Conservation (phyloP, 1,284 basidiomycete species). For the Sphagnurus paluster region DNA sequence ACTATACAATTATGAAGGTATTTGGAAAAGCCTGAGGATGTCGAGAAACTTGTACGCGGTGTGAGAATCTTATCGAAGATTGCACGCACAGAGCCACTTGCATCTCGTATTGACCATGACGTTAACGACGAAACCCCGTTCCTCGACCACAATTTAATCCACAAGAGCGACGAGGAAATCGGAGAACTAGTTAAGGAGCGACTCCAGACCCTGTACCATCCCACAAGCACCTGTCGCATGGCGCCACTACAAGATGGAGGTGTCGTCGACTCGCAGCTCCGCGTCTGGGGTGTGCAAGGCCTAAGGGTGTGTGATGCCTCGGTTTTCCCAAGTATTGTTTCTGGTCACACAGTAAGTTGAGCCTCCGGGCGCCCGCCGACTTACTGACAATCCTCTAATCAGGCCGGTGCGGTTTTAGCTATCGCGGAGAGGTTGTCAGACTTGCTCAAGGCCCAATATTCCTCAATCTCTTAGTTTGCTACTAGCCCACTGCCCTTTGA, state of each 20-base stretch:
- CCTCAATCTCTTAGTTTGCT: too few species aligned
- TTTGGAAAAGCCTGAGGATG: conserved; percentile 53
- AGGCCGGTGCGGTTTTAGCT: conserved; percentile 61
- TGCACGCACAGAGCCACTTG: conserved; percentile 49
- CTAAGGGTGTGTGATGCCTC: conserved; percentile 63
- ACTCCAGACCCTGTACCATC: conserved; percentile 53
- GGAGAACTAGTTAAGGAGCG: conserved; percentile 43
- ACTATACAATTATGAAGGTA: conserved; percentile 42
- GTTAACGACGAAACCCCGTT: conserved; percentile 33
- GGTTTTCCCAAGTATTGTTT: conserved; percentile 55
- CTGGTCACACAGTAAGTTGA: conserved; percentile 43
- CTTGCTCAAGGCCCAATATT: conserved; percentile 45
- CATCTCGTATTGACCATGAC: conserved; percentile 44
- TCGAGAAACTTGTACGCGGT: conserved; percentile 54
- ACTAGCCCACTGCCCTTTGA: too few species aligned
- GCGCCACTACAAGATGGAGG: conserved; percentile 42
- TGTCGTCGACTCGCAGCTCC: conserved; percentile 37
- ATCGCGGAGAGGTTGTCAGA: conserved; percentile 67
- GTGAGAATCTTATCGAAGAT: conserved; percentile 50
- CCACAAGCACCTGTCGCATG: conserved; percentile 59
- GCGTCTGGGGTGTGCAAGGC: conserved; percentile 36
- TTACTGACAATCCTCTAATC: neutral
- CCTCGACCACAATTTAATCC: conserved; percentile 44
- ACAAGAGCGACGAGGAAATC: conserved; percentile 43
- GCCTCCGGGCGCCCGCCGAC: neutral